phyloP scores from a whole-genome alignment of 2,329 filamentous ascomycete species.

The Xylaria sp. region DNA sequence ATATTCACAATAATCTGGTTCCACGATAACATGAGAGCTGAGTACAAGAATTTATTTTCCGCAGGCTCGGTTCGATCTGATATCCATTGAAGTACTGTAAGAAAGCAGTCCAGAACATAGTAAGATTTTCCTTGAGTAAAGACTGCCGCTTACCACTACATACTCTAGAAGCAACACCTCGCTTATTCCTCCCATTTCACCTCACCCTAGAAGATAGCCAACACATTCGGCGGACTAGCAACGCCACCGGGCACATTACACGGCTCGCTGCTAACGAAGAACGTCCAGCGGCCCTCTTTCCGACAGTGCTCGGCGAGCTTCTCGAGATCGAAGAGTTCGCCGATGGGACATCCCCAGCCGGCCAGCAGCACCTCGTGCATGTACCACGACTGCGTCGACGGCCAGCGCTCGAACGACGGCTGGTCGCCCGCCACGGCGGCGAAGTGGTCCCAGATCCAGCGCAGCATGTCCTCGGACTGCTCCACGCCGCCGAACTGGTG shows the following conservation, averaged over 20 bases:
- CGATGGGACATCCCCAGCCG: conserved; percentile 63
- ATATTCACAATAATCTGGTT: neutral
- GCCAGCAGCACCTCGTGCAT: conserved; percentile 61
- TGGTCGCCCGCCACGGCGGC: conserved; percentile 58
- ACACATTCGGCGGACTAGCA: conserved; percentile 53
- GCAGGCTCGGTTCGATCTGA: too few relatives aligned
- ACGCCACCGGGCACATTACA: conserved; percentile 57
- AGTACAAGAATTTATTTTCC: too few relatives aligned
- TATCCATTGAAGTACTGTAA: too few relatives aligned
- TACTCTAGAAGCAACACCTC: neutral
- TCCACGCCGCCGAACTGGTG: conserved; percentile 61
- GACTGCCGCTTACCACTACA: neutral
- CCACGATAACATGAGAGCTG: neutral
- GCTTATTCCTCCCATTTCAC: neutral
- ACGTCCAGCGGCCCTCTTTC: conserved; percentile 54
- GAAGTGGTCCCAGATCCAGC: conserved; percentile 55
- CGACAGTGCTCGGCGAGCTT: conserved; percentile 55
- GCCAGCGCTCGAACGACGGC: conserved; percentile 56
- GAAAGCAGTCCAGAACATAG: too few relatives aligned
- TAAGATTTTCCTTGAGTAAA: too few relatives aligned
- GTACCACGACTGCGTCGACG: conserved; percentile 40
- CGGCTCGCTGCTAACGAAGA: conserved; percentile 61
- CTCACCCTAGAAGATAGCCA: conserved; percentile 51
- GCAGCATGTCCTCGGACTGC: conserved; percentile 57
- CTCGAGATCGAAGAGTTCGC: conserved; percentile 63